Percentiles rank a stretch among this genome's conserved stretches.
Evolutionary conservation across 2,329 filamentous ascomycete genomes (phyloP).

Genomic region (Talaromyces albobiverticillius): DNA sequence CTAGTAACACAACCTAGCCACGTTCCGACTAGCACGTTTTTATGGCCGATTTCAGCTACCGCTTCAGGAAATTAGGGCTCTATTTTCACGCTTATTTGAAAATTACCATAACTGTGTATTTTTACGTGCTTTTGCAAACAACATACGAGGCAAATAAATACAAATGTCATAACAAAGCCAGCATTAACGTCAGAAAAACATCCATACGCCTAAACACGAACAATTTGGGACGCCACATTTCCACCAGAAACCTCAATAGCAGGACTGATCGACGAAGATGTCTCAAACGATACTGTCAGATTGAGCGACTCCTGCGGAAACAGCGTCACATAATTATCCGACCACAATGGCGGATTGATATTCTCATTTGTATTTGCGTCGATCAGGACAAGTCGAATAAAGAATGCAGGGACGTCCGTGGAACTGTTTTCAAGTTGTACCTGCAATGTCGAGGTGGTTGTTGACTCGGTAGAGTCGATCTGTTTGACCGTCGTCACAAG

Average conservation of each 20-base stretch:
- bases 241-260: slow-evolving; percentile 22
- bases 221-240: slow-evolving; percentile 19
- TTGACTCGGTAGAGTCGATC: slow-evolving; percentile 6
- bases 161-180: too few species aligned
- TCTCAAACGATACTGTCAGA: slow-evolving; percentile 31
- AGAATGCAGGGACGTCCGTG: slow-evolving; percentile 53
- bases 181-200: too few species aligned
- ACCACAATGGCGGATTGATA: slow-evolving; percentile 55
- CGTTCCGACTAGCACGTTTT: background rate
- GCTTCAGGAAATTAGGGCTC: background rate
- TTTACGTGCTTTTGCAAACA: background rate
- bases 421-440: slow-evolving; percentile 54
- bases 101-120: background rate
- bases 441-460: slow-evolving; percentile 19
- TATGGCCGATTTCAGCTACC: background rate
- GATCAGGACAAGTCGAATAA: slow-evolving; percentile 53
- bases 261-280: slow-evolving; percentile 11
- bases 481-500: slow-evolving; percentile 31
- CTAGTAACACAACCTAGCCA: background rate
- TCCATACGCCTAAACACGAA: background rate
- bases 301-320: slow-evolving; percentile 55
- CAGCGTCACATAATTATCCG: slow-evolving; percentile 62
- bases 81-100: background rate
- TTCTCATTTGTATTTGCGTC: slow-evolving; percentile 42
- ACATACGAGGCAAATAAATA: too few species aligned